Conservation (phyloP, 345 rosid genomes). For the Hirschfeldia incana region DNA sequence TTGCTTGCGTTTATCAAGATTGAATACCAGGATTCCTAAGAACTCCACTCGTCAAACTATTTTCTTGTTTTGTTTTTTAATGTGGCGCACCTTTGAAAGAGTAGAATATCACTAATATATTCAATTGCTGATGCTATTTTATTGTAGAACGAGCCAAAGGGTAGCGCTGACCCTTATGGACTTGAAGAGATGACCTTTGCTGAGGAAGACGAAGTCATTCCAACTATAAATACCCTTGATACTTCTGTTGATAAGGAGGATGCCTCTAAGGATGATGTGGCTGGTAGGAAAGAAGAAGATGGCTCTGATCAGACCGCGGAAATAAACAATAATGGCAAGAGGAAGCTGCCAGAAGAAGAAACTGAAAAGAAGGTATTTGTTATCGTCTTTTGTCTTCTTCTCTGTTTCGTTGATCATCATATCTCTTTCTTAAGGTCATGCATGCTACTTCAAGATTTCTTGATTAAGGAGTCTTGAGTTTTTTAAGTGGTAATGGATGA, state of each 20-base stretch:
- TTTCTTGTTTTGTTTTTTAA: slow-evolving; percentile 1
- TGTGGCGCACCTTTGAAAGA: not conserved
- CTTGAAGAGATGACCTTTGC: slow-evolving; percentile 85
- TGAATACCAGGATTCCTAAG: slow-evolving; percentile 7
- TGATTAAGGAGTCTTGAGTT: not conserved
- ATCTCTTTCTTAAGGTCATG: slow-evolving; percentile 21
- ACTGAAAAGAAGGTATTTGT: slow-evolving; percentile 65
- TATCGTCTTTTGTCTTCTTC: slow-evolving; percentile 7
- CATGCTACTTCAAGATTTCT: slow-evolving; percentile 13
- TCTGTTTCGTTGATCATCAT: not conserved
- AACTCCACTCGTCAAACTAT: not conserved
- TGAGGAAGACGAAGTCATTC: slow-evolving; percentile 77
- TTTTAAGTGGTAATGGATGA: not conserved
- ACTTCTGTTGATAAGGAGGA: slow-evolving; percentile 40
- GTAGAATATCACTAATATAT: not conserved
- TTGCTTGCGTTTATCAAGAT: slow-evolving; percentile 11
- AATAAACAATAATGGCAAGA: slow-evolving; percentile 54
- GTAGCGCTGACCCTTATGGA: slow-evolving; percentile 48
- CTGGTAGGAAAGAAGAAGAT: slow-evolving; percentile 44
- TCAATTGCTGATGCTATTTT: slow-evolving; percentile 2
- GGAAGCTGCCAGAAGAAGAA: slow-evolving; percentile 61
- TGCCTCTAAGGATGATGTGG: slow-evolving; percentile 27
- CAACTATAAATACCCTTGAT: slow-evolving; percentile 41
- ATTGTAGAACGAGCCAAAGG: slow-evolving; percentile 49
- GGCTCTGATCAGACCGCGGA: slow-evolving; percentile 45